phyloP scores from a whole-genome alignment of 2,329 filamentous ascomycete genomes.

The Pseudopithomyces maydicus region DNA sequence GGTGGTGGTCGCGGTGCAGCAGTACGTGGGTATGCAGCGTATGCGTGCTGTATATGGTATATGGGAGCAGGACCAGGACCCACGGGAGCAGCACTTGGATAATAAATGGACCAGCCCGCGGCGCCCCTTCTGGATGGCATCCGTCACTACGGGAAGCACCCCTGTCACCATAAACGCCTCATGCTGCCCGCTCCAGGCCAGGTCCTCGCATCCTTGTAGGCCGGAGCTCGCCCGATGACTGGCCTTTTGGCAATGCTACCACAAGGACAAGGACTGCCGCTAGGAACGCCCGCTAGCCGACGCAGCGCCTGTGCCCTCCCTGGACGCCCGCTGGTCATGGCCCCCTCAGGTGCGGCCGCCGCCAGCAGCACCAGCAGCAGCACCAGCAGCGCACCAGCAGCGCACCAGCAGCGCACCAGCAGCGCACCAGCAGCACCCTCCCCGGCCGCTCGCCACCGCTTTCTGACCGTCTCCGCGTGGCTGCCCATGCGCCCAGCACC shows the following conservation, averaged over 20 bases:
- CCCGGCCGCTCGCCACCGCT: constrained; percentile 10
- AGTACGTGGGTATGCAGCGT: too few relatives aligned
- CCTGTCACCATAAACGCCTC: constrained; percentile 8
- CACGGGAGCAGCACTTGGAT: constrained; percentile 6
- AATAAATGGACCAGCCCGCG: constrained; percentile 11
- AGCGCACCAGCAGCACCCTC: not conserved
- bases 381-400: too few relatives aligned
- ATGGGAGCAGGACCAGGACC: not conserved
- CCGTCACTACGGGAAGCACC: constrained; percentile 9
- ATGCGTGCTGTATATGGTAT: too few relatives aligned
- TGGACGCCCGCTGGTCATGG: not conserved
- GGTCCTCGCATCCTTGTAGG: constrained; percentile 7
- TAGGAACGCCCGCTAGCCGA: constrained; percentile 5
- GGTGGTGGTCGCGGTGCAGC: constrained; percentile 1
- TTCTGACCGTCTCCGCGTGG: constrained; percentile 18
- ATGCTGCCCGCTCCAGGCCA: not conserved
- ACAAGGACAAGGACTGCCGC: not conserved
- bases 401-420: too few relatives aligned
- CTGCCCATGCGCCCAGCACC: constrained; percentile 14
- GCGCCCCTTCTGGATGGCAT: not conserved
- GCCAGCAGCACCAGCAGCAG: not conserved
- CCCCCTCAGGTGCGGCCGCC: not conserved
- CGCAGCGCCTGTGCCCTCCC: not conserved
- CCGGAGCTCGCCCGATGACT: constrained; percentile 8
- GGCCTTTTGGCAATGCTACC: constrained; percentile 5